Base-by-base conservation (phyloP, 2,329 filamentous ascomycete species). In the Alternaria angustiovoidea region DNA sequence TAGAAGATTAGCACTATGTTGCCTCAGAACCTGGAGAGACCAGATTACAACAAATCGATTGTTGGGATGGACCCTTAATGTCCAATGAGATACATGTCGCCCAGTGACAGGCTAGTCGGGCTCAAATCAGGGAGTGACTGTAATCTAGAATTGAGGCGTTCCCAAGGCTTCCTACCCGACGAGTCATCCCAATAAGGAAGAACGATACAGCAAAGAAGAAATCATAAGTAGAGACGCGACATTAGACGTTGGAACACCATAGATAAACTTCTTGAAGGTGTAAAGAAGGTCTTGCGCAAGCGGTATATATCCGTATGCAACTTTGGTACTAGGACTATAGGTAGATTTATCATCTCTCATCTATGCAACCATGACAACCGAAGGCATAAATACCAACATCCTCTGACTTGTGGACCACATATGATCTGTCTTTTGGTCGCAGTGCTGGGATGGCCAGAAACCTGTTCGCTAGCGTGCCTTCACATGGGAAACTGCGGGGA, bases 401-500 rank as follows among this genome's bases (percentile, higher is more conserved):
- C 12, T 42, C 12, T 24, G 39, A 0, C 20, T 24, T 24, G 14
- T 24, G 20, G 12, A 42, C 14, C 11, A 20, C 39, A 24, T 42
- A 20, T 16, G 2, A 24, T 7, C 22, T 42, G 11, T 22, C 20
- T 12, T 7, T 42, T 42, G 18, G 39, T 42, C 20, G 12, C 20
- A 42, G 20, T 11, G 20, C 39, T 42, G 20, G 39, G 39, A 51
- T 51, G 22, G 12, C 26, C 32, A 30, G 41, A 44, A 51, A 46
- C 46, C 52, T 43, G 57, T 56, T 59, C 44, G 38, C 46, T 22
- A 49, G 32, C 16, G 16, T 39, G 11, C 24, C 9, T 46, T 46
- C 32, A 39, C 52, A 20, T 28, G 26, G 30, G 22, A 28, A 60
- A 60, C 44, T 41, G 57, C 42, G 53, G 57, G 53, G 57, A 57